A percentile compares a stretch with the other conserved stretches of the same genome.
Conservation (phyloP, 2,329 filamentous ascomycete species). For the Paraphaeosphaeria minitans region DNA sequence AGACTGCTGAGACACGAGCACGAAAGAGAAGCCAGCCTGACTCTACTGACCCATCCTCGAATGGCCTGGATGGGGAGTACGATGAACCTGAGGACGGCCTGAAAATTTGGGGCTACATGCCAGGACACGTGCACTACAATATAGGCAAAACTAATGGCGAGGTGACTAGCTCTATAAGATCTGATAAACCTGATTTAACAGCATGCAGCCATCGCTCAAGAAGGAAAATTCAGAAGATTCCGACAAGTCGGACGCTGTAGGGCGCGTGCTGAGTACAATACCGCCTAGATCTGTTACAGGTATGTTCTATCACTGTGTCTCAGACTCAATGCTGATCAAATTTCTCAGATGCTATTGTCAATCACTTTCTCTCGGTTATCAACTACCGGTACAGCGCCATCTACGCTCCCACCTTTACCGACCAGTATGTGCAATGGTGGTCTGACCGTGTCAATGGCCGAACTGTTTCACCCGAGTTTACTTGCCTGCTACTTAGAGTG, state of each 20-base stretch:
- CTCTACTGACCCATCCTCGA: constrained; percentile 12
- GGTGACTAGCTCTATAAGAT: constrained; percentile 13
- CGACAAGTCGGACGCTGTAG: constrained; percentile 35
- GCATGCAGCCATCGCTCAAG: constrained; percentile 5
- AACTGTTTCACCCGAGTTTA: constrained; percentile 51
- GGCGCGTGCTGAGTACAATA: constrained; percentile 39
- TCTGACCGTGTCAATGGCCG: constrained; percentile 41
- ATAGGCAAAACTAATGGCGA: constrained; percentile 23
- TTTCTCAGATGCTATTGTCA: constrained; percentile 51
- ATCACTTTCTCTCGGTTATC: constrained; percentile 52
- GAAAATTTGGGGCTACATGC: constrained; percentile 44
- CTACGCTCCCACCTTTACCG: constrained; percentile 53
- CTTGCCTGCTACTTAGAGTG: constrained; percentile 54
- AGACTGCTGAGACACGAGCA: constrained; percentile 20
- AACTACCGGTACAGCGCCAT: constrained; percentile 56
- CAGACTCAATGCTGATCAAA: constrained; percentile 4
- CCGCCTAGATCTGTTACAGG: constrained; percentile 42
- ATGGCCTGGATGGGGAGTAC: constrained; percentile 10
- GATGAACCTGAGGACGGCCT: constrained; percentile 33
- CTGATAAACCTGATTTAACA: neutral
- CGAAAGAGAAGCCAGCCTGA: constrained; percentile 28
- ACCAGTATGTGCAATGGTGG: constrained; percentile 56
- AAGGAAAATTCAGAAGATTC: constrained; percentile 19
- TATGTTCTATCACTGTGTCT: constrained; percentile 7
- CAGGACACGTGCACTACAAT: constrained; percentile 42